Evolutionary conservation across 345 rosid species (phyloP), one percentile per base, ranked within the genome.

Genomic region (Pseudoturritis turrita): DNA sequence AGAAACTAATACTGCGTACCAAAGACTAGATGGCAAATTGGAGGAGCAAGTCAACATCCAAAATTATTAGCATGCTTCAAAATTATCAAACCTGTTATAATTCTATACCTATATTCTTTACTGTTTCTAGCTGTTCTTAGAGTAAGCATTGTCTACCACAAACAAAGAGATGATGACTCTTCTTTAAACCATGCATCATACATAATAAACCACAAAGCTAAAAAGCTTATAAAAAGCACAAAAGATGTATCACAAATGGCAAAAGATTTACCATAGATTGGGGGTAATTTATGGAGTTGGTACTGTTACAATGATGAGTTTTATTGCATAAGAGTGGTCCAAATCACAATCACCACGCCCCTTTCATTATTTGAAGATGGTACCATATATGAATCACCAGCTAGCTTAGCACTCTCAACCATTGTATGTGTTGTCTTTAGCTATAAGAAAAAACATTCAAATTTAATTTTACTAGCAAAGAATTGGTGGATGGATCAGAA

Each of bases 31-130:
- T 44, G 41, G 57, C 71, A 72, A 72, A 35, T 12, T 35, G 49
- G 56, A 68, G 55, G 35, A 72, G 28, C 17, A 80, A 79, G 85
- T 86, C 89, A 86, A 86, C 80, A 35, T 33, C 52, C 2, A 54
- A 39, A 79, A 88, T 86, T 44, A 81, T 80, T 28, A 39, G 44
- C 67, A 25, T 58, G 73, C 73, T 50, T 58, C 73, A 74, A 50
- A 57, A 59, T 74, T 39, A 65, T 74, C 68, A 74, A 74, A 66
- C 65, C 49, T 50, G 62, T 58, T 74, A 74, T 66, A 18, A 74
- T 66, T 66, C 46, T 14, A 50, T 41, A 51, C 55, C 73, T 74
- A 74, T 28, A 57, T 26, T 64, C 37, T 65, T 28, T 50, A 49
- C 53, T 58, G 29, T 21, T 39, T 39, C 11, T 58, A 58, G 67